Base-by-base conservation (phyloP, 2,329 filamentous ascomycete species). In the Ophiostoma sp. region DNA sequence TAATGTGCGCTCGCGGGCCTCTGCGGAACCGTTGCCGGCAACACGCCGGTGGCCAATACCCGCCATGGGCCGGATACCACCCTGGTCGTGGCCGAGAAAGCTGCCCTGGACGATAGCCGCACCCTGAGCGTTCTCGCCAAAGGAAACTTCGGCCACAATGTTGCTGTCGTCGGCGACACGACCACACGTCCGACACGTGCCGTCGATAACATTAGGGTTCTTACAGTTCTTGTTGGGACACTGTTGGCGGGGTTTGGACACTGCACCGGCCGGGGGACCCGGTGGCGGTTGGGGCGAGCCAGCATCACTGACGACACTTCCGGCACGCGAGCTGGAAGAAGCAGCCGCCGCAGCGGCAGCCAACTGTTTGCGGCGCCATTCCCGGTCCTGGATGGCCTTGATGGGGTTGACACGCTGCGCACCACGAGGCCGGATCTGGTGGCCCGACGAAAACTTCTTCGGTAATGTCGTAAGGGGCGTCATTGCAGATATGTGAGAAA, bases 31-130 rank as follows among this genome's bases (percentile, higher is more conserved):
- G 42, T 86, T 75, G 62, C 77, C 77, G 2, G 77, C 86, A 36
- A 85, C 81, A 55, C 86, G 80, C 45, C 85, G 79, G 71, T 87
- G 86, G 2, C 86, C 86, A 36, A 88, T 85, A 12, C 76, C 75
- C 38, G 87, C 86, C 74, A 88, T 80, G 72, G 83, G 86, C 66
- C 90, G 87, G 42, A 90, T 89, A 74, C 91, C 88, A 38, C 91
- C 92, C 75, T 97, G 92, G 76, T 93, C 91, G 69, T 92, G 91
- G 67, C 88, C 89, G 70, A 99, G 87, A 75, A 89, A 96, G 71
- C 89, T 93, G 76, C 95, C 95, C 77, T 97, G 92, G 18, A 97
- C 92, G 66, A 96, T 86, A 66, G 94, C 93, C 65, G 91, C 92
- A 74, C 95, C 95, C 45, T 87, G 88, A 0, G 91, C 87, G 41